Evolutionary conservation across 2,329 filamentous ascomycete species (phyloP), one percentile per base, ranked within the genome.

Genomic region (Hypoxylon sp.): DNA sequence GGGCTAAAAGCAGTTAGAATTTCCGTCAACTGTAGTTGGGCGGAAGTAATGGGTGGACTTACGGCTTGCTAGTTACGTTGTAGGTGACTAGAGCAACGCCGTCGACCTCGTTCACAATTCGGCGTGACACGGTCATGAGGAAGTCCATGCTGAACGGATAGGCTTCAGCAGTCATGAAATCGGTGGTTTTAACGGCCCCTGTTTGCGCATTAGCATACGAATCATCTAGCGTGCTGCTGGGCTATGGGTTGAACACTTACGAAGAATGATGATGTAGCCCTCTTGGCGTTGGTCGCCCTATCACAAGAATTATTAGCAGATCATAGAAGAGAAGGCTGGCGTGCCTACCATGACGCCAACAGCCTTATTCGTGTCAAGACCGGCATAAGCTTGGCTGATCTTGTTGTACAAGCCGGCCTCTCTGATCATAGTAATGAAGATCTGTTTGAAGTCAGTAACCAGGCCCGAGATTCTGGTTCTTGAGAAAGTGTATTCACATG

Each of bases 351-450:
- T 31, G 31, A 59, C 24, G 54, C 58, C 58, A 2, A 57, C 64
- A 71, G 68, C 70, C 51, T 68, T 70, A 72, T 74, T 78, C 3
- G 76, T 74, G 63, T 79, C 76, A 27, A 81, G 68, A 11, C 69
- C 79, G 31, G 77, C 79, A 51, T 78, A 82, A 24, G 79, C 79
- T 70, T 82, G 80, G n/a, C 74, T 71, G 40, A 81, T 78, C 71
- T 78, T 74, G 55, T 89, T 75, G 73, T 94, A 94, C 18, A 92
- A 74, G 9, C 89, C 90, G 0, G 88, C 88, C 53, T 84, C 83
- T 68, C 79, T 81, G 76, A 94, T 93, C 81, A 88, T 87, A 61
- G 82, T 81, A 66, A 93, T 92, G 77, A 90, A 93, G 70, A 94
- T 93, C 69, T 62, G 17, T 24, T 18, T 17, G 15, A 15, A n/a